phyloP scores from a whole-genome alignment of 108 stramenopile genomes.

The Nitzschia sp. region DNA sequence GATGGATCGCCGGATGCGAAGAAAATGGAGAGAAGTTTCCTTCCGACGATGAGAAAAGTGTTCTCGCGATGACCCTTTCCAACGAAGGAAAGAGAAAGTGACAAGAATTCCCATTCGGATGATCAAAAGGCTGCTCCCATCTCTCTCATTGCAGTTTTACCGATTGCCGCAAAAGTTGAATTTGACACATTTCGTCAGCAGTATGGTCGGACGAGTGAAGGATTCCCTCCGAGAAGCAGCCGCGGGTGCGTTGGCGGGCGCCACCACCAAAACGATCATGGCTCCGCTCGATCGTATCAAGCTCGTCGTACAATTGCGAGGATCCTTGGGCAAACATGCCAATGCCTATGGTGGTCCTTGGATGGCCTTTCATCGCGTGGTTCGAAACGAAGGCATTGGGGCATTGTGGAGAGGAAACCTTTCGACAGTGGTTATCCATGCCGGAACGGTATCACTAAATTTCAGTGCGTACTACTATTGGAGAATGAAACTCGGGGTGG shows the following conservation, averaged over 20 bases:
- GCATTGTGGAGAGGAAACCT: slow-evolving; percentile 75
- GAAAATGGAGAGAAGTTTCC: no score
- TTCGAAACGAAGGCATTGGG: slow-evolving; percentile 56
- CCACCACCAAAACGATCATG: slow-evolving; percentile 79
- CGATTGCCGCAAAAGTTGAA: no score
- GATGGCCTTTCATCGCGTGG: slow-evolving; percentile 44
- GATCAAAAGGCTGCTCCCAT: no score
- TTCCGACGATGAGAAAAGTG: no score
- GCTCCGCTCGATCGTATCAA: slow-evolving; percentile 97
- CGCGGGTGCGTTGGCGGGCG: slow-evolving; percentile 71
- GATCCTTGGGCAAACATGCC: slow-evolving; percentile 28
- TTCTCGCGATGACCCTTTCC: no score
- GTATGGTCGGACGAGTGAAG: no score
- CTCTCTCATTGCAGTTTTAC: no score
- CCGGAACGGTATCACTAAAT: slow-evolving; percentile 65
- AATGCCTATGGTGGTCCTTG: slow-evolving; percentile 35
- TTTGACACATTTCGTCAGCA: no score
- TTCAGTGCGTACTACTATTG: slow-evolving; percentile 28
- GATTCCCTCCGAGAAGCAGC: slow-evolving; percentile 17
- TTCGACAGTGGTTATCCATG: slow-evolving; percentile 67
- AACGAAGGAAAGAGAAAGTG: no score
- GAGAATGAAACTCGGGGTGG: no score
- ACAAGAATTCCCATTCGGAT: no score
- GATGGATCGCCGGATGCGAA: no score
- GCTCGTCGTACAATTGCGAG: slow-evolving; percentile 86